phyloP scores from a whole-genome alignment of 176 grass and related monocot species.

The Lolium multiflorum region DNA sequence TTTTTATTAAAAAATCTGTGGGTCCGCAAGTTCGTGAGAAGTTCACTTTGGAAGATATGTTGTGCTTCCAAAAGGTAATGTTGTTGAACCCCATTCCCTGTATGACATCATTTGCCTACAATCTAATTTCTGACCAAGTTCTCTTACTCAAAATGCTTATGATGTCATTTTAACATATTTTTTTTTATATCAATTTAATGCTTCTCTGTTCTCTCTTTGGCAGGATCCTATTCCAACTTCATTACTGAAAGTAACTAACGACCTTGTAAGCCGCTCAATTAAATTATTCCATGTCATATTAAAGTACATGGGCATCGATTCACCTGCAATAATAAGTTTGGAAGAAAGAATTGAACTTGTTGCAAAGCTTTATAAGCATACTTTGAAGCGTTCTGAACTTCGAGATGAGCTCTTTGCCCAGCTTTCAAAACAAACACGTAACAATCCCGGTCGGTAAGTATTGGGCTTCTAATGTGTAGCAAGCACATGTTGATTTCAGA shows the following conservation, averaged over 20 bases:
- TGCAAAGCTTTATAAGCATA: constrained; percentile 95
- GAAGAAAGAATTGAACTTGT: constrained; percentile 92
- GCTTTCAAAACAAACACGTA: constrained; percentile 98
- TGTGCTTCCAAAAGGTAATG: constrained; percentile 98
- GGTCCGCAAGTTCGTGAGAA: constrained; percentile 92
- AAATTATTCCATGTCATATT: constrained; percentile 95
- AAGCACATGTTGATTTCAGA: not conserved
- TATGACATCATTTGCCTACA: not conserved
- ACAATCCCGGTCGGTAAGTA: constrained; percentile 80
- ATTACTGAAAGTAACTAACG: constrained; percentile 89
- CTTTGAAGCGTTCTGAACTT: constrained; percentile 94
- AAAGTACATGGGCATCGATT: constrained; percentile 95
- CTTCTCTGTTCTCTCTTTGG: constrained; percentile 40
- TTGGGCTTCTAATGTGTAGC: not conserved
- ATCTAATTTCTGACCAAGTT: constrained; percentile 33
- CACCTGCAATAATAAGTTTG: constrained; percentile 76
- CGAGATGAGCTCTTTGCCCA: constrained; percentile 97
- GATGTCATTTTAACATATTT: not conserved
- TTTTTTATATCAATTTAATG: not conserved
- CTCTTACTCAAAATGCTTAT: not conserved
- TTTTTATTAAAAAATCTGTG: constrained; percentile 94
- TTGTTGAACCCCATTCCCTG: constrained; percentile 11
- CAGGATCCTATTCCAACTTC: constrained; percentile 97
- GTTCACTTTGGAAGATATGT: constrained; percentile 97
- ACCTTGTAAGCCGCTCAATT: constrained; percentile 84